A percentile compares a stretch with the other conserved stretches of the same genome.
Evolutionary conservation across 2,329 filamentous ascomycete species (phyloP).

Genomic region (Chaetomium sp.): DNA sequence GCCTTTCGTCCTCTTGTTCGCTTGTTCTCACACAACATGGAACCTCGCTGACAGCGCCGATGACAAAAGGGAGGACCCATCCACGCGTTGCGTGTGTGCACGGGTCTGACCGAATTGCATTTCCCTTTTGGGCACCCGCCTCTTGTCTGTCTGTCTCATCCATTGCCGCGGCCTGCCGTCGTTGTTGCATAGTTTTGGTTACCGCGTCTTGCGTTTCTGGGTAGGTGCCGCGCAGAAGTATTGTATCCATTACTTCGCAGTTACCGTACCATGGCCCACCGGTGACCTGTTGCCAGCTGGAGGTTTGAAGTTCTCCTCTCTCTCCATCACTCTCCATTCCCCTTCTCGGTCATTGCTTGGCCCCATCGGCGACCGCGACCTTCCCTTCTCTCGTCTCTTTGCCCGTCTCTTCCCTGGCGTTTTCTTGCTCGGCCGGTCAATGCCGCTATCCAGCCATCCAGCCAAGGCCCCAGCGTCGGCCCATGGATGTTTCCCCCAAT

Average conservation of each 20-base stretch:
- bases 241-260: too few relatives aligned
- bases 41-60: not conserved
- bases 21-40: not conserved
- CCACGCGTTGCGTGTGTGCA: too few relatives aligned
- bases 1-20: not conserved
- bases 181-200: not conserved
- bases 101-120: not conserved
- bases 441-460: not conserved
- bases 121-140: not conserved
- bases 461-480: too few relatives aligned
- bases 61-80: not conserved
- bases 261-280: too few relatives aligned
- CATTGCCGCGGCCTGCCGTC: not conserved
- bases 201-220: too few relatives aligned
- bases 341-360: slow-evolving; percentile 9
- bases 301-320: not conserved
- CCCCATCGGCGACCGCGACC: slow-evolving; percentile 4
- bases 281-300: not conserved
- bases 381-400: not conserved
- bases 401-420: not conserved
- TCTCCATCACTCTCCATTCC: not conserved
- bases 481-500: not conserved
- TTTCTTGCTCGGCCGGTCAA: not conserved
- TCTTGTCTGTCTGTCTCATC: not conserved
- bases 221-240: too few relatives aligned